These are phyloP conservation scores for Acanthamoeba castellanii DNA, from an alignment of 208 protist genomes.

Conservation along the genomic window DNA sequence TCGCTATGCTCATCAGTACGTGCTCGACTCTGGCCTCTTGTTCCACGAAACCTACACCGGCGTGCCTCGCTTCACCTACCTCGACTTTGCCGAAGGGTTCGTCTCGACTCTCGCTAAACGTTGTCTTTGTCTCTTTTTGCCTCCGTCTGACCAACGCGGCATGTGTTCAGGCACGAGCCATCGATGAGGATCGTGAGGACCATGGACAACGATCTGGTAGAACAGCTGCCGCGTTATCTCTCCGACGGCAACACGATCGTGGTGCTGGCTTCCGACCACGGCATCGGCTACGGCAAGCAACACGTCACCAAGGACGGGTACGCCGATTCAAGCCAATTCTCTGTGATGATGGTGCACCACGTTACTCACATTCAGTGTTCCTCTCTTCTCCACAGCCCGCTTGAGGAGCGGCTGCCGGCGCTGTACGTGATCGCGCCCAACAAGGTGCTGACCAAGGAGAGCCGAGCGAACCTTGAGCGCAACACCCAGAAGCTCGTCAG, in stretches of 20 bases:
- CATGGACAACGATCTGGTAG: slow-evolving; percentile 32
- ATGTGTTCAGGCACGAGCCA: neutral
- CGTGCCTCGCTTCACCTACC: slow-evolving; percentile 21
- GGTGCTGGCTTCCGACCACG: slow-evolving; percentile 21
- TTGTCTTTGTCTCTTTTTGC: neutral
- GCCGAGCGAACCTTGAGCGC: neutral
- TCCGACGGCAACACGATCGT: slow-evolving; percentile 21
- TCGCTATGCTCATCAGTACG: slow-evolving; percentile 1
- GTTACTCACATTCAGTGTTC: neutral
- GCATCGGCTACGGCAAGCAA: slow-evolving; percentile 45
- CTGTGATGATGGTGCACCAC: neutral
- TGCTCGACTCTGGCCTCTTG: slow-evolving; percentile 8
- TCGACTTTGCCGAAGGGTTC: slow-evolving; percentile 42
- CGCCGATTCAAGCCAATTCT: neutral
- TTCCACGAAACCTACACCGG: neutral
- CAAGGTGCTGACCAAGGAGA: neutral
- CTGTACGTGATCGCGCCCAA: slow-evolving; percentile 38
- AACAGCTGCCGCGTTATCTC: neutral
- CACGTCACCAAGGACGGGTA: slow-evolving; percentile 5
- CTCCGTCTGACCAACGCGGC: neutral
- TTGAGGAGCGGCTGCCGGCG: slow-evolving; percentile 39
- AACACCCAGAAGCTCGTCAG: slow-evolving; percentile 35
- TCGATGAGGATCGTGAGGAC: slow-evolving; percentile 27
- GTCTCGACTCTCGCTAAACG: neutral
- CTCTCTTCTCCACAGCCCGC: neutral